Evolutionary conservation across 441 rosid genomes (phyloP), one percentile per base, ranked within the genome.

Genomic region (Adansonia madagascariensis): DNA sequence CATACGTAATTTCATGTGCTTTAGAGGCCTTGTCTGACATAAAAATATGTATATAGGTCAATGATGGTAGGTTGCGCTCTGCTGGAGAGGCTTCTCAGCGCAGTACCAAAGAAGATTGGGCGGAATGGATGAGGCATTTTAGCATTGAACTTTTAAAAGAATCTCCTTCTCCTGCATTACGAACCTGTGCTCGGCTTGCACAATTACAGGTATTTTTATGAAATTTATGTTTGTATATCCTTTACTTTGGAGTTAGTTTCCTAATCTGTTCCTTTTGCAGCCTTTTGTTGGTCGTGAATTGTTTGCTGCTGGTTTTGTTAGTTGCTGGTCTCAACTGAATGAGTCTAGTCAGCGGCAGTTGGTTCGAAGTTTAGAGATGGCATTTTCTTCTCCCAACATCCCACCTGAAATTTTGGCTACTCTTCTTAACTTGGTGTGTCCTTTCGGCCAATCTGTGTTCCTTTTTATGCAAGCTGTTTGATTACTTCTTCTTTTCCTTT

Each of bases 51-150:
- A 49, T 75, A 18, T 79, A 97, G 99, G 97, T 94, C 62, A 97
- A 97, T 90, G 98, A 93, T 85, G 92, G 88, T 72, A 91, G 92
- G 65, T 86, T 97, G 75, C 94, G 97, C 73, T 87, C 97, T 70
- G 99, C 99, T 78, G 98, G 99, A 78, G 99, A 97, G 83, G 99
- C 99, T 85, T 97, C 99, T 83, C 98, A 97, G 71, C 98, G 99
- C 76, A 94, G 98, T 78, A 97, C 99, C 60, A 94, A 91, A 84
- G 99, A 97, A 89, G 99, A 97, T 77, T 97, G 99, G 99, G 98
- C 97, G 72, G 99, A 97, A 84, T 97, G 99, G 99, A 97, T 97
- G 99, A 88, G 99, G 88, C 99, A 97, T 89, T 94, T 97, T 80
- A 97, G 99, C 86, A 97, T 97, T 86, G 98, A 97, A 82, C 94